Conservation (phyloP, 108 stramenopile genomes). For the Nitzschia putrida region DNA sequence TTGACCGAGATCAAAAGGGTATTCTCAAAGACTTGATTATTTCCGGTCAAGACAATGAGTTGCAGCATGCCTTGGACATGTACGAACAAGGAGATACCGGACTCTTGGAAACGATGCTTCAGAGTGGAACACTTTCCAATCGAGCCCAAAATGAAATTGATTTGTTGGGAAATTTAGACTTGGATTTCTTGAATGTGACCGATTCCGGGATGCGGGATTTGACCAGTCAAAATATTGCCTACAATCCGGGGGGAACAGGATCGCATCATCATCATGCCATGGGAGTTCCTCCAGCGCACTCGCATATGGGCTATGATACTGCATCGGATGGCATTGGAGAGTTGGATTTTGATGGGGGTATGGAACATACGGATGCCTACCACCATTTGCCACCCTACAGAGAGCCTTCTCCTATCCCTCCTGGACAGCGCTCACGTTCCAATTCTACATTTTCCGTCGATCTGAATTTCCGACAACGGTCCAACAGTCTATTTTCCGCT, state of each 20-base stretch:
- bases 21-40: slow-evolving; percentile 90
- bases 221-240: slow-evolving; percentile 9
- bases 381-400: slow-evolving; percentile 6
- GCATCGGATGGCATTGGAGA: slow-evolving; percentile 77
- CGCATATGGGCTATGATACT: neutral
- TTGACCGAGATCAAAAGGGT: slow-evolving; percentile 81
- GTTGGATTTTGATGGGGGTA: slow-evolving; percentile 72
- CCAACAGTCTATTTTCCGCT: slow-evolving; percentile 75
- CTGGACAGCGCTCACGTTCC: slow-evolving; percentile 28
- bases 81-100: slow-evolving; percentile 84
- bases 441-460: slow-evolving; percentile 42
- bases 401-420: slow-evolving; percentile 13
- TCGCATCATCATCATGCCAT: neutral
- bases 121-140: slow-evolving; percentile 57
- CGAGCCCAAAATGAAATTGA: slow-evolving; percentile 64
- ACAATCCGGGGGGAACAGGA: slow-evolving; percentile 3
- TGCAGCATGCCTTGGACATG: slow-evolving; percentile 83
- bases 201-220: slow-evolving; percentile 5
- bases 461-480: slow-evolving; percentile 52
- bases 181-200: slow-evolving; percentile 81
- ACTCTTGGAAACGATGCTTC: slow-evolving; percentile 71
- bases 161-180: slow-evolving; percentile 83
- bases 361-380: slow-evolving; percentile 19
- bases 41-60: slow-evolving; percentile 70
- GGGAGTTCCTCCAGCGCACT: neutral